Evolutionary conservation across 1,284 basidiomycete genomes (phyloP).

Genomic region (Cutaneotrichosporon cutaneum): DNA sequence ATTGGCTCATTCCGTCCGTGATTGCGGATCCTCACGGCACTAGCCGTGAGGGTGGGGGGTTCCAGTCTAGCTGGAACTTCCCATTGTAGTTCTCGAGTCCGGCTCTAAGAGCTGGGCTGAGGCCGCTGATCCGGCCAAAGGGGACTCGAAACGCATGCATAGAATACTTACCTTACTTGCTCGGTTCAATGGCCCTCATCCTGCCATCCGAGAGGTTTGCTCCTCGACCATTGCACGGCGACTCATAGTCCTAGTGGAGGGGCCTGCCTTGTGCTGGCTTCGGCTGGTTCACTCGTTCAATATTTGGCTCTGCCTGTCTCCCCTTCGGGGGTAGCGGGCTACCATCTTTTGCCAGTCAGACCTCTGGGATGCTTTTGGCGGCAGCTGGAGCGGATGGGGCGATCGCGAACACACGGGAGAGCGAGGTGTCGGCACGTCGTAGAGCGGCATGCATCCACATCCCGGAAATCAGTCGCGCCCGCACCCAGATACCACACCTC

Average conservation of each 20-base stretch:
- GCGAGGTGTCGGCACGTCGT: no score
- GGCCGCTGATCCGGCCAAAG: background rate
- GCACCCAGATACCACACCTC: no score
- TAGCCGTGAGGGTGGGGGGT: no score
- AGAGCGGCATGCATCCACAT: no score
- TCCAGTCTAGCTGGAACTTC: no score
- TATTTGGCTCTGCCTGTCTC: constrained; percentile 16
- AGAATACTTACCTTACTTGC: constrained; percentile 13
- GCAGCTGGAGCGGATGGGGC: no score
- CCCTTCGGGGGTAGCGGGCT: constrained; percentile 13
- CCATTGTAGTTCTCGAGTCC: background rate
- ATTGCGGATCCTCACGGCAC: no score
- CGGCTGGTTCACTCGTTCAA: constrained; percentile 17
- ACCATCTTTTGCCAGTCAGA: background rate
- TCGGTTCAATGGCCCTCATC: constrained; percentile 8
- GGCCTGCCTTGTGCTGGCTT: constrained; percentile 15
- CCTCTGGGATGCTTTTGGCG: background rate
- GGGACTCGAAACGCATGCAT: background rate
- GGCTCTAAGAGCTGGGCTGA: background rate
- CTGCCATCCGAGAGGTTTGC: constrained; percentile 7
- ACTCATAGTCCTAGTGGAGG: constrained; percentile 15
- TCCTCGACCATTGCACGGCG: constrained; percentile 16
- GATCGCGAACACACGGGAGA: no score
- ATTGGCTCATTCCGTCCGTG: no score
- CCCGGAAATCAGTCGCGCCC: no score